These are phyloP conservation scores for Backusella sp. DNA, from an alignment of 192 early-diverging fungal genomes.

Conservation along the genomic window DNA sequence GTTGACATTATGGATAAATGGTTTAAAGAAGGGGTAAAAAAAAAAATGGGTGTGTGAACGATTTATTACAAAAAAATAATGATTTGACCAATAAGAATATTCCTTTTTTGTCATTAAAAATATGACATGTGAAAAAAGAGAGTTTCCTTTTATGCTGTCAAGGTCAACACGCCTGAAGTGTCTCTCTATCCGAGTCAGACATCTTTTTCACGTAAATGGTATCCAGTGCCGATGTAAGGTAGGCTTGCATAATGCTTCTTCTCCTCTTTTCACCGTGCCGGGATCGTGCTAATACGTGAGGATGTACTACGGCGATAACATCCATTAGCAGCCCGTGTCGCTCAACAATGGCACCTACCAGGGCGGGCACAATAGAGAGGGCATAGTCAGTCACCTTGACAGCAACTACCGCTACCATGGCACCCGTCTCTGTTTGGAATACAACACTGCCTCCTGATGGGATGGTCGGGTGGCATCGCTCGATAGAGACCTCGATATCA, in stretches of 20 bases:
- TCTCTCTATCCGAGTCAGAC: constrained; percentile 27
- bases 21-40: not conserved
- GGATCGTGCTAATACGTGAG: constrained; percentile 56
- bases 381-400: constrained; percentile 12
- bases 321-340: constrained; percentile 71
- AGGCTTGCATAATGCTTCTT: constrained; percentile 32
- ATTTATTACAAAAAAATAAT: not conserved
- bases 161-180: not conserved
- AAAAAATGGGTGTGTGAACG: not conserved
- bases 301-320: constrained; percentile 61
- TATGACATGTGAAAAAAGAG: not conserved
- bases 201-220: constrained; percentile 27
- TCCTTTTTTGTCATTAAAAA: not conserved
- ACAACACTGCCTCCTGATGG: constrained; percentile 24
- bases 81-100: not conserved
- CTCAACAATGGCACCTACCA: constrained; percentile 69
- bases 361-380: constrained; percentile 45
- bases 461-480: constrained; percentile 54
- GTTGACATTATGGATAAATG: constrained; percentile 14
- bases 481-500: constrained; percentile 73
- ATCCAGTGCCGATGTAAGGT: not conserved
- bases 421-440: constrained; percentile 20
- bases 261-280: constrained; percentile 67
- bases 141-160: not conserved
- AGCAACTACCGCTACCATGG: constrained; percentile 28